Evolutionary conservation across 768 basidiomycete species (phyloP).

Genomic region (Serendipita sp.): DNA sequence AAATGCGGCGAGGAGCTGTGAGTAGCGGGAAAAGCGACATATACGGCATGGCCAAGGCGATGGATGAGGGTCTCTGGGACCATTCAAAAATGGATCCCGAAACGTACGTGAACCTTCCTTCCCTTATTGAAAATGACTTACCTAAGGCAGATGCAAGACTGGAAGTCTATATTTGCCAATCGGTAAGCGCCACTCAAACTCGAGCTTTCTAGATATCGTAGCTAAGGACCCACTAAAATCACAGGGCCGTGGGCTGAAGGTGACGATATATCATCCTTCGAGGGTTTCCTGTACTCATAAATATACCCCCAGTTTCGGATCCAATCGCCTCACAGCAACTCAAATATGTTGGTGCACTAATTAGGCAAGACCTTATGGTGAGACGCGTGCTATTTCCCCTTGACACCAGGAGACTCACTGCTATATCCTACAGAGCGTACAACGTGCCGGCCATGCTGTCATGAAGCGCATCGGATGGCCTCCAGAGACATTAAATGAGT

Average conservation of each 20-base stretch:
- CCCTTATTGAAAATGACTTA: too few relatives aligned
- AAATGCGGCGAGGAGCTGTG: neutral
- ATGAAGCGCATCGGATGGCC: neutral
- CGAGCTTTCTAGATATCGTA: neutral
- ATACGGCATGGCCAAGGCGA: neutral
- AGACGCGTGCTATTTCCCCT: neutral
- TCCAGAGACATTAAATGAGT: neutral
- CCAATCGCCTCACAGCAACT: neutral
- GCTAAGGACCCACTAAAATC: neutral
- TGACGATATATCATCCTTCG: neutral
- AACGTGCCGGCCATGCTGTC: neutral
- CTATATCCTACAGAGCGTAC: neutral
- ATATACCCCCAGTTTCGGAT: too few relatives aligned
- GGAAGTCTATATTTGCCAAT: neutral
- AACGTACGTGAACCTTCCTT: neutral
- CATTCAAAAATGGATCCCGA: neutral
- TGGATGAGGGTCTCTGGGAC: neutral
- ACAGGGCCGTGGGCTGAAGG: neutral
- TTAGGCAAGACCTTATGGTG: neutral
- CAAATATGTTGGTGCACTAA: neutral
- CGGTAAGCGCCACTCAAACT: neutral
- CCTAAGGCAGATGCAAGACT: neutral
- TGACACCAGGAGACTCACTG: neutral
- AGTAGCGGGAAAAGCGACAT: neutral
- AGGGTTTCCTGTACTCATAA: too few relatives aligned